Conservation (phyloP, 345 rosid genomes). For the Acer campestre region DNA sequence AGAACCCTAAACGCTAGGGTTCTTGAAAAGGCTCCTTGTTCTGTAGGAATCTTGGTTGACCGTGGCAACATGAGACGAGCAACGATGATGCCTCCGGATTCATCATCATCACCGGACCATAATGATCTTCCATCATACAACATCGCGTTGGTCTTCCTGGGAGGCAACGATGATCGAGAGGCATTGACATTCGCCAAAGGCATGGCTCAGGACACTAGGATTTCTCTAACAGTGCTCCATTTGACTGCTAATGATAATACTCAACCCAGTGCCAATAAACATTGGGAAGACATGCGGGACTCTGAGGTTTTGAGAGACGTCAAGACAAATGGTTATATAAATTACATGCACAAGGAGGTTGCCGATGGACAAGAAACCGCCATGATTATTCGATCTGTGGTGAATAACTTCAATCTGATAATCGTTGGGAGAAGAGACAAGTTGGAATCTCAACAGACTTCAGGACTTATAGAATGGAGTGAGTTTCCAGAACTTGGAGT, state of each 20-base stretch:
- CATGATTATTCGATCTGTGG: constrained; percentile 29
- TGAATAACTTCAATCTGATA: constrained; percentile 39
- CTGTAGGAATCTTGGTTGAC: constrained; percentile 50
- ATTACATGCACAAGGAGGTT: constrained; percentile 33
- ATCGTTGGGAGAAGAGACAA: constrained; percentile 55
- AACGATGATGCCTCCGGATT: neutral
- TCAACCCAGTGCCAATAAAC: neutral
- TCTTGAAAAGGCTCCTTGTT: constrained; percentile 58
- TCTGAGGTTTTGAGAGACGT: constrained; percentile 32
- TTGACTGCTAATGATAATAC: constrained; percentile 17
- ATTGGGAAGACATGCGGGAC: constrained; percentile 45
- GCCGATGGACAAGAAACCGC: constrained; percentile 42
- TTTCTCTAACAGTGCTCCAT: constrained; percentile 37
- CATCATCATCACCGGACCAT: neutral
- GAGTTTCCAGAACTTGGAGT: constrained; percentile 70
- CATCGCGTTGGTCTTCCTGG: constrained; percentile 46
- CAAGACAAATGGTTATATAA: constrained; percentile 10
- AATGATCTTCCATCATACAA: no score
- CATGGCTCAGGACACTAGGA: constrained; percentile 36
- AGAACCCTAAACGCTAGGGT: constrained; percentile 44
- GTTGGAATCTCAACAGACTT: constrained; percentile 26
- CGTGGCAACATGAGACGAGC: constrained; percentile 16
- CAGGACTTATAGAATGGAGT: constrained; percentile 56
- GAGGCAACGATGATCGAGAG: constrained; percentile 68
- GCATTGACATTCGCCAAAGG: constrained; percentile 48